Percentiles rank a stretch among this genome's conserved stretches.
phyloP scores from a whole-genome alignment of 1,284 basidiomycete species.

The Ganoderma meredithae region DNA sequence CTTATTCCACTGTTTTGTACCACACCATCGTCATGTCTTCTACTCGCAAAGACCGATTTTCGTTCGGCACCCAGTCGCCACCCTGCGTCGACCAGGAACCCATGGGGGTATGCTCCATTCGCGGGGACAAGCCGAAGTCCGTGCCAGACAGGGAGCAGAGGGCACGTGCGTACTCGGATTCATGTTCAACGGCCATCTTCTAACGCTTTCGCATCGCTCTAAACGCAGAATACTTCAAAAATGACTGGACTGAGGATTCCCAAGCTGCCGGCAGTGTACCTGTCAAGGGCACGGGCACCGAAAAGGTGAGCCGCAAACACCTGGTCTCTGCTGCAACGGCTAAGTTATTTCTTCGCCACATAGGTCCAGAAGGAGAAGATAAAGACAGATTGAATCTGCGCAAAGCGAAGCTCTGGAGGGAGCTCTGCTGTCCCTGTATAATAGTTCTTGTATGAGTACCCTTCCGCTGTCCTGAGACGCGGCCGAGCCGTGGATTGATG shows the following conservation, averaged over 20 bases:
- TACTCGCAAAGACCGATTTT: constrained; percentile 22
- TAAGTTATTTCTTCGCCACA: neutral
- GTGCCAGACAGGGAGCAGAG: constrained; percentile 49
- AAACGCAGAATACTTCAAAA: constrained; percentile 20
- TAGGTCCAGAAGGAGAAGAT: neutral
- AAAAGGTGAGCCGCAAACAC: neutral
- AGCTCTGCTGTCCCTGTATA: neutral
- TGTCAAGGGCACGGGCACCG: neutral
- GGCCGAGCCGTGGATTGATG: neutral
- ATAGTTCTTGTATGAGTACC: neutral
- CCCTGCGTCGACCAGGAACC: constrained; percentile 54
- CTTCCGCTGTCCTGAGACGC: neutral
- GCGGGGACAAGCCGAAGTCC: constrained; percentile 43
- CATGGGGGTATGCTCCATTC: constrained; percentile 58
- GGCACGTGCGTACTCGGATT: constrained; percentile 37
- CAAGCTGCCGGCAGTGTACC: neutral
- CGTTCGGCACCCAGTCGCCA: constrained; percentile 56
- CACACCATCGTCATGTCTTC: constrained; percentile 31
- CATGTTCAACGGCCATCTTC: neutral
- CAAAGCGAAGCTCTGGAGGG: neutral
- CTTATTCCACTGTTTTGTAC: neutral
- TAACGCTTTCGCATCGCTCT: neutral
- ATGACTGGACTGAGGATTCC: constrained; percentile 5
- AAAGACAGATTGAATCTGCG: neutral
- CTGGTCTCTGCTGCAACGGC: no score